Percentiles rank a stretch among this genome's conserved stretches.
phyloP scores from a whole-genome alignment of 768 basidiomycete species.

The Cystobasidium ongulense region DNA sequence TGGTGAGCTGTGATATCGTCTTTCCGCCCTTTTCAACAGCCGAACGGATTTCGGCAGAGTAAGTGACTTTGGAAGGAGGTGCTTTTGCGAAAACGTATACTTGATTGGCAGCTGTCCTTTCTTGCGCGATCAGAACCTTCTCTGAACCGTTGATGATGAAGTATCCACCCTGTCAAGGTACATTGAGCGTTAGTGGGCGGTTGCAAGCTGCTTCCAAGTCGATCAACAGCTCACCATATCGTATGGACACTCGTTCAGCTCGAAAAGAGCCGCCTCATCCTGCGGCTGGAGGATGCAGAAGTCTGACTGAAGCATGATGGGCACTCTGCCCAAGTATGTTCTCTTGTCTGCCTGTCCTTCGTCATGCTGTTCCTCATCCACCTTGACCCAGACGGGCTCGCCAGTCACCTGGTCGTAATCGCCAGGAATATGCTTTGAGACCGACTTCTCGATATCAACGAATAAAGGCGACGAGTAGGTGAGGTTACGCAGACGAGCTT shows the following conservation, averaged over 20 bases:
- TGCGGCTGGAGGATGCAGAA: slow-evolving; percentile 84
- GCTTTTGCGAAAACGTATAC: slow-evolving; percentile 99
- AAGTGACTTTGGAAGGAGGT: slow-evolving; percentile 88
- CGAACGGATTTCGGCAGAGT: slow-evolving; percentile 92
- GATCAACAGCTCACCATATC: slow-evolving; percentile 53
- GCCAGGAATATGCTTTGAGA: slow-evolving; percentile 68
- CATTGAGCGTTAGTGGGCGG: background rate
- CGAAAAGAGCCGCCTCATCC: slow-evolving; percentile 70
- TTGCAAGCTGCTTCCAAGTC: background rate
- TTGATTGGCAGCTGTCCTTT: slow-evolving; percentile 98
- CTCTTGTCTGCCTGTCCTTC: slow-evolving; percentile 51
- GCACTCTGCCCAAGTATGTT: slow-evolving; percentile 93
- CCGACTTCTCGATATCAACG: slow-evolving; percentile 85
- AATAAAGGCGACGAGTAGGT: slow-evolving; percentile 94
- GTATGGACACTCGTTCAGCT: slow-evolving; percentile 94
- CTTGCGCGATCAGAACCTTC: slow-evolving; percentile 99
- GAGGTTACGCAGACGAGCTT: slow-evolving; percentile 84
- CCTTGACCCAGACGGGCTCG: slow-evolving; percentile 37
- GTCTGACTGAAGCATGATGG: slow-evolving; percentile 92
- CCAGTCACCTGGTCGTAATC: slow-evolving; percentile 54
- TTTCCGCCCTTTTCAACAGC: slow-evolving; percentile 97
- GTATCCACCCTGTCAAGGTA: slow-evolving; percentile 66
- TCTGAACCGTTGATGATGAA: slow-evolving; percentile 99
- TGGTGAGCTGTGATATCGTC: slow-evolving; percentile 93
- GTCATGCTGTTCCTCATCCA: slow-evolving; percentile 30